These are phyloP conservation scores for Lepiota brunneoincarnata DNA, from an alignment of 768 basidiomycete genomes.

Conservation along the genomic window DNA sequence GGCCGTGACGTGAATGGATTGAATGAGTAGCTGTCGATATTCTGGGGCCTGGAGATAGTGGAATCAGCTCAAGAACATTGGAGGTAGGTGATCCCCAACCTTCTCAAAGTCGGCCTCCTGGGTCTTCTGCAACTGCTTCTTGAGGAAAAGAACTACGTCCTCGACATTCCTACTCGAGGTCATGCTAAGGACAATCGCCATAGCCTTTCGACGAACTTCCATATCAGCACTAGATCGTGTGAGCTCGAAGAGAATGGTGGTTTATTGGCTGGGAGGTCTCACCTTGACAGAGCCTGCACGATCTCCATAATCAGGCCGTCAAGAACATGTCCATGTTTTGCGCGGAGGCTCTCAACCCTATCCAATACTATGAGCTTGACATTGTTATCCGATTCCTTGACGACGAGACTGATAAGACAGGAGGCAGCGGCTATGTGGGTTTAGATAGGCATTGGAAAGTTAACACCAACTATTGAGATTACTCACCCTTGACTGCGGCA, in stretches of 20 bases:
- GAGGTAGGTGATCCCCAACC: slow-evolving; percentile 35
- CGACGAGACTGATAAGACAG: slow-evolving; percentile 82
- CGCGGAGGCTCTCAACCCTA: slow-evolving; percentile 77
- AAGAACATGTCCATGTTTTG: slow-evolving; percentile 84
- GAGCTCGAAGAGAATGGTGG: neutral
- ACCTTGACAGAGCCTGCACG: slow-evolving; percentile 86
- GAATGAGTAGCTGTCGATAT: slow-evolving; percentile 94
- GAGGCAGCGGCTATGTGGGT: slow-evolving; percentile 72
- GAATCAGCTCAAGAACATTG: neutral
- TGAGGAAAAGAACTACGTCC: slow-evolving; percentile 93
- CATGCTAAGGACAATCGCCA: slow-evolving; percentile 88
- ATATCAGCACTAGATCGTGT: slow-evolving; percentile 71
- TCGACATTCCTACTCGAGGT: slow-evolving; percentile 93
- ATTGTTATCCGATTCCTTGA: slow-evolving; percentile 98
- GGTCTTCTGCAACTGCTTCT: slow-evolving; percentile 95
- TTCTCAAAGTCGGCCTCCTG: slow-evolving; percentile 93
- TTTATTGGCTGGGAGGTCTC: neutral
- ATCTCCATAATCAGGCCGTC: slow-evolving; percentile 96
- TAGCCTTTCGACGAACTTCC: slow-evolving; percentile 93
- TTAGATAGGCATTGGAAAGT: slow-evolving; percentile 5
- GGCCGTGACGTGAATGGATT: slow-evolving; percentile 94
- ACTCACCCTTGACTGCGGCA: slow-evolving; percentile 87
- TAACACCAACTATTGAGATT: neutral
- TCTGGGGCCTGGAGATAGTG: slow-evolving; percentile 69
- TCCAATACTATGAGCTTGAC: slow-evolving; percentile 97